A percentile compares a stretch with the other conserved stretches of the same genome.
These are phyloP conservation scores for Angomonas deanei DNA, from an alignment of 208 protist genomes.

Conservation along the genomic window DNA sequence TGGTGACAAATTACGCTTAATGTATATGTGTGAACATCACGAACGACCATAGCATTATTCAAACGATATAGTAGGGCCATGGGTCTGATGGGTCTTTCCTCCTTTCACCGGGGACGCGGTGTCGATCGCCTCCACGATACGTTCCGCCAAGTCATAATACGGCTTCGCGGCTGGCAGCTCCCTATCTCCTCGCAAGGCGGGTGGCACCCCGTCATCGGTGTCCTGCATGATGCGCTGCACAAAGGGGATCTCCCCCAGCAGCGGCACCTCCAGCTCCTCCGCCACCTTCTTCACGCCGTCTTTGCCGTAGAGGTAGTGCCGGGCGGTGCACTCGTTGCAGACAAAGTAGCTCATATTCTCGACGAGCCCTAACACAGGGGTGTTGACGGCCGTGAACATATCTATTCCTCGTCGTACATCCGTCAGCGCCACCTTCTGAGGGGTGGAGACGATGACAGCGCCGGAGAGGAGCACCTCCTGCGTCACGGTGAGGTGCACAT, in stretches of 20 bases:
- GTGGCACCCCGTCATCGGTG: conserved; percentile 89
- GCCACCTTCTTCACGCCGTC: conserved; percentile 82
- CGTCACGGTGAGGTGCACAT: conserved; percentile 90
- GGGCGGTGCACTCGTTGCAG: conserved; percentile 87
- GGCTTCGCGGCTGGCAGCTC: conserved; percentile 59
- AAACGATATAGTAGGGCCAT: neutral
- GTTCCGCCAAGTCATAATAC: conserved; percentile 72
- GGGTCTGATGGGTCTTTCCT: neutral
- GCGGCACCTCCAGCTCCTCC: conserved; percentile 82
- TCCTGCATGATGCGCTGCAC: conserved; percentile 84
- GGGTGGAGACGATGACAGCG: conserved; percentile 96
- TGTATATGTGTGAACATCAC: too few relatives aligned
- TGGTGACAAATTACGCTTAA: too few relatives aligned
- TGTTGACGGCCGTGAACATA: conserved; percentile 95
- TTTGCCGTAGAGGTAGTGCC: conserved; percentile 92
- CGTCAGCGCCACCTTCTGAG: conserved; percentile 92
- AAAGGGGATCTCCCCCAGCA: conserved; percentile 92
- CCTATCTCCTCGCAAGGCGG: conserved; percentile 78
- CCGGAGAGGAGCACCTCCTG: conserved; percentile 86
- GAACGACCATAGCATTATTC: too few relatives aligned
- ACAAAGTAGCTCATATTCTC: conserved; percentile 98
- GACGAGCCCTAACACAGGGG: conserved; percentile 94
- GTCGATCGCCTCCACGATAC: conserved; percentile 32
- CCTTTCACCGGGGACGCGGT: neutral
- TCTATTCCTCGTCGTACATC: conserved; percentile 89